Conservation (phyloP, 139 green algal genomes). For the Edaphochlamys debaryana region DNA sequence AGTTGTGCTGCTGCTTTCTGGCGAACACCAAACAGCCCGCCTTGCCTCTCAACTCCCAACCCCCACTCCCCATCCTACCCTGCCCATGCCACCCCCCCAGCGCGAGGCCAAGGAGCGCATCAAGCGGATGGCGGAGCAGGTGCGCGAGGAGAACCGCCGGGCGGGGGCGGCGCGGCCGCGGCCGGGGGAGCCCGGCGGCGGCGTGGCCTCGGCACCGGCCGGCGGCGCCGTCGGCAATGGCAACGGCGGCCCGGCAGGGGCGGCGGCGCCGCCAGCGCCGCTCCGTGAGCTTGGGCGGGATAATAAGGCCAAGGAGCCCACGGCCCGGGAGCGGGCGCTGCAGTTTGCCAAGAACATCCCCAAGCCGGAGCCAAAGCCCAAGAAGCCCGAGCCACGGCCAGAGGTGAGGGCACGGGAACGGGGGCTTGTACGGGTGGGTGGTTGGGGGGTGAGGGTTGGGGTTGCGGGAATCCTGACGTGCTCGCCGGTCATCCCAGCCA, state of each 20-base stretch:
- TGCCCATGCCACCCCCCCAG: constrained; percentile 31
- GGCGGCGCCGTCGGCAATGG: neutral
- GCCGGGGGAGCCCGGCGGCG: no score
- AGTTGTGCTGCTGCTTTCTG: no score
- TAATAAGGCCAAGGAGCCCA: constrained; percentile 42
- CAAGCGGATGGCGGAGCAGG: constrained; percentile 58
- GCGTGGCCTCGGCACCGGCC: no score
- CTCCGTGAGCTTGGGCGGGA: neutral
- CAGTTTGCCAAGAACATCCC: constrained; percentile 64
- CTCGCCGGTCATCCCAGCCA: no score
- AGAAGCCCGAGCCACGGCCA: no score
- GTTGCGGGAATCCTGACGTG: no score
- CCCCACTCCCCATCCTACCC: no score
- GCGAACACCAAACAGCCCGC: no score
- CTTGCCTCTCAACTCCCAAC: no score
- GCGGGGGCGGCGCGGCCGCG: no score
- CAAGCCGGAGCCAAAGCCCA: constrained; percentile 40
- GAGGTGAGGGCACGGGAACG: neutral
- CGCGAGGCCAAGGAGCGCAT: constrained; percentile 65
- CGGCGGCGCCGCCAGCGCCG: neutral
- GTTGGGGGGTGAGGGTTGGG: neutral
- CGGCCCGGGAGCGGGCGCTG: constrained; percentile 43
- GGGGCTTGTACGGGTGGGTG: no score
- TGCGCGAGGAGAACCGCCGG: no score
- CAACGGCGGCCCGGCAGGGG: neutral